Evolutionary conservation across 2,329 filamentous ascomycete genomes (phyloP), one percentile per base, ranked within the genome.

Genomic region (Microsporum canis): DNA sequence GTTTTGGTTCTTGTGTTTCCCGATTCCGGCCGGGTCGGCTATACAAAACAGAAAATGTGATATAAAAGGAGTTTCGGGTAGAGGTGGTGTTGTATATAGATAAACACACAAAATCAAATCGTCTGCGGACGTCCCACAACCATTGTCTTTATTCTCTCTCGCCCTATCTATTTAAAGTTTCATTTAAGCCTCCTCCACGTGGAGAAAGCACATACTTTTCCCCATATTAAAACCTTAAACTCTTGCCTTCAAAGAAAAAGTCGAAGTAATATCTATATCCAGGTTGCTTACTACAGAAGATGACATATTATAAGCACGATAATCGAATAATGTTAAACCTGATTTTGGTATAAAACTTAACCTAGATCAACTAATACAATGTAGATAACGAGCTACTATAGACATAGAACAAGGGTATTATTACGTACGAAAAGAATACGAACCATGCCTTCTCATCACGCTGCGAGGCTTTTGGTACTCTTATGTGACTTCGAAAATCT

Each of bases 11-110:
- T 53, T 53, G 49, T 53, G 49, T 53, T 53, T 53, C 29, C 49
- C 33, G 49, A 53, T 53, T 53, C 49, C 49, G 49, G 49, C 49
- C 49, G 49, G 49, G 33, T 53, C 49, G 33, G 49, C 29, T 53
- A 53, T 53, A 53, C 49, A 12, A 23, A 31, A 34, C 27, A 53
- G 49, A 53, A 53, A 53, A 7, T 34, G 27, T 14, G 29, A n/a
- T 33, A 34, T 12, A 53, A 4, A 53, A n/a, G 49, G 27, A 33
- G 23, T 53, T 53, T 34, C 34, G 49, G 47, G 5, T 53, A 53
- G 49, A 53, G 27, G 47, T 5, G 49, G 8, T 29, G 27, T n/a
- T 53, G 49, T 53, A 53, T 34, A 53, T 53, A 53, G 49, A 34
- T 33, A 23, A 23, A 23, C 17, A 23, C 17, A 53, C 49, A 53